Evolutionary conservation across 139 green algal genomes (phyloP), one percentile per base, ranked within the genome.

Genomic region (Spirogloea muscicola): DNA sequence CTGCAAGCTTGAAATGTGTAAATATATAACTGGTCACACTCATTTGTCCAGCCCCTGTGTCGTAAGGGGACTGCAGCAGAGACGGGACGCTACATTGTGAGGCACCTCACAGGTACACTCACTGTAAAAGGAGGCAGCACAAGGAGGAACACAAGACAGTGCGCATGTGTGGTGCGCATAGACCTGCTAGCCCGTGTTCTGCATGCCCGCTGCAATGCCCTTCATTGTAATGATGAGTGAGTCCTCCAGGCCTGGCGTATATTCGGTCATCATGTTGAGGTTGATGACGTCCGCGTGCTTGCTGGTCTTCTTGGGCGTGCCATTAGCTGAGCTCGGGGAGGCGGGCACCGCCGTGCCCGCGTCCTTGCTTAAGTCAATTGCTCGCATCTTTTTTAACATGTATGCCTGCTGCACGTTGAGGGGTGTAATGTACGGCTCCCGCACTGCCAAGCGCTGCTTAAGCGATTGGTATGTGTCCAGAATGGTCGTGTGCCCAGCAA

Each of bases 161-260:
- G n/a, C n/a, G n/a, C n/a, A n/a, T n/a, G n/a, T n/a, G n/a, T n/a
- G n/a, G n/a, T n/a, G n/a, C n/a, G n/a, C n/a, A n/a, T n/a, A n/a
- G n/a, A n/a, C 59, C 40, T 49, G 3, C 41, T 81, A 98, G 0
- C 94, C 94, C 3, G 94, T 99, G 87, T 98, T 99, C 44, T 94
- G 88, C 94, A 98, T 96, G 72, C 93, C 94, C 13, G 93, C 90
- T 3, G 94, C 91, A 58, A 99, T 95, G 48, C 94, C 93, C 81
- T 96, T 97, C 83, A 98, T 96, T 42, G 86, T 94, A 58, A 98
- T 86, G 42, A 96, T 82, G 29, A 85, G 72, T 95, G 76, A 83
- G 38, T 87, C 84, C 49, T 86, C 77, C 40, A 87, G 60, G 34
- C 62, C 68, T 3, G 51, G 33, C 21, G 49, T 44, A 67, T 80